Evolutionary conservation across 805 yeast species (phyloP), one percentile per base, ranked within the genome.

Genomic region (Zygoascus ofunaensis): DNA sequence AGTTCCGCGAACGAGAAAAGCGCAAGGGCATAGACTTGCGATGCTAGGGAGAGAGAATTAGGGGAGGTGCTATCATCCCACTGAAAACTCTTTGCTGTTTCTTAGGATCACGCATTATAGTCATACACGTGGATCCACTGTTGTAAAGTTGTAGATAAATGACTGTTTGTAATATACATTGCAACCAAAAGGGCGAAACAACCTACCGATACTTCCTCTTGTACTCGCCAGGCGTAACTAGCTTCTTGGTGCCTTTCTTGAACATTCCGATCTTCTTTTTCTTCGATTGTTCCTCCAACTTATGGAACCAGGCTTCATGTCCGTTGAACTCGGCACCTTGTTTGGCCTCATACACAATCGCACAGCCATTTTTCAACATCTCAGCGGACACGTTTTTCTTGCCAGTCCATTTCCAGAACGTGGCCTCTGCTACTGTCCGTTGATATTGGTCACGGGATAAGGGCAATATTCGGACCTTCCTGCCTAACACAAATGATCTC

Each of bases 271-370:
- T 58, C 42, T 70, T 73, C 41, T 69, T 63, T 33, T 60, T 55
- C 56, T 74, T 77, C 0, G 96, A 90, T 34, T 62, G 58, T 1
- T 58, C 53, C 57, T 90, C 95, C 44, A 77, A 63, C n/a, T 56
- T 57, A 41, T 77, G 63, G 56, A 85, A 87, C 57, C 66, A 58
- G 0, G 53, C 56, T 58, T 86, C 92, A 46, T 72, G 72, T 0
- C 85, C 87, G 52, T 90, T 96, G 62, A 87, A 90, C 59, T 89
- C 94, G 0, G 89, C 92, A 0, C 86, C 82, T 3, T 66, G 56
- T 46, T 80, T 82, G 1, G 87, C 83, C 58, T 90, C 97, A 56
- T 92, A 92, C 0, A 89, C 89, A 0, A 87, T 76, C 0, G 86
- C 97, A 58, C 87, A 68, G 0, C 98, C 98, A 34, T 73, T 65